phyloP scores from a whole-genome alignment of 768 basidiomycete genomes.

The Tulasnella sp. region DNA sequence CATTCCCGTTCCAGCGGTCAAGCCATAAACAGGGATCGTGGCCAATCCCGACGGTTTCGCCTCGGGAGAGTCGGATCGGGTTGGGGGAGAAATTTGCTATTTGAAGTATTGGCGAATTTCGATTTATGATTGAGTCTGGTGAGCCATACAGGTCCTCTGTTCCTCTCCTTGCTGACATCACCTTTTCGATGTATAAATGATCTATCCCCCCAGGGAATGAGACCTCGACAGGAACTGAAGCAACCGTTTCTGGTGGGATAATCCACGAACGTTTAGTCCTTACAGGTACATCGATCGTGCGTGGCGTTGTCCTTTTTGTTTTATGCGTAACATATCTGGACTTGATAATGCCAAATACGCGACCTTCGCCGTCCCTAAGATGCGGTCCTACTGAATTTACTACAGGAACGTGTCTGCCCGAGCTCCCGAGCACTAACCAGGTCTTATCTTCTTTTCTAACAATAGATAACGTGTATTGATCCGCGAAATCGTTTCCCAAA shows the following conservation, averaged over 20 bases:
- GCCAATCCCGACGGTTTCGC: background rate
- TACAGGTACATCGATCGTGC: background rate
- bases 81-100: background rate
- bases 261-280: background rate
- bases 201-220: background rate
- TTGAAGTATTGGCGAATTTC: background rate
- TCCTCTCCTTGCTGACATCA: background rate
- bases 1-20: background rate
- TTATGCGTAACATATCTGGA: background rate
- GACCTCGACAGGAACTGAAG: background rate
- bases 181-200: background rate
- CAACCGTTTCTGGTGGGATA: background rate
- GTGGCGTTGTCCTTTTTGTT: background rate
- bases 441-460: background rate
- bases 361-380: background rate
- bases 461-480: background rate
- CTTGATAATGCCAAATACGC: background rate
- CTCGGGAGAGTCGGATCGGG: background rate
- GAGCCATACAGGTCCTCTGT: background rate
- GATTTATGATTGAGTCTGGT: background rate
- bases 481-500: constrained; percentile 26
- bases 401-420: background rate
- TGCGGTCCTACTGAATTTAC: background rate
- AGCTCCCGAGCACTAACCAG: background rate
- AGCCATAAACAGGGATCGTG: background rate